Evolutionary conservation across 2,329 filamentous ascomycete genomes (phyloP).

Genomic region (Aspergillus sp.): DNA sequence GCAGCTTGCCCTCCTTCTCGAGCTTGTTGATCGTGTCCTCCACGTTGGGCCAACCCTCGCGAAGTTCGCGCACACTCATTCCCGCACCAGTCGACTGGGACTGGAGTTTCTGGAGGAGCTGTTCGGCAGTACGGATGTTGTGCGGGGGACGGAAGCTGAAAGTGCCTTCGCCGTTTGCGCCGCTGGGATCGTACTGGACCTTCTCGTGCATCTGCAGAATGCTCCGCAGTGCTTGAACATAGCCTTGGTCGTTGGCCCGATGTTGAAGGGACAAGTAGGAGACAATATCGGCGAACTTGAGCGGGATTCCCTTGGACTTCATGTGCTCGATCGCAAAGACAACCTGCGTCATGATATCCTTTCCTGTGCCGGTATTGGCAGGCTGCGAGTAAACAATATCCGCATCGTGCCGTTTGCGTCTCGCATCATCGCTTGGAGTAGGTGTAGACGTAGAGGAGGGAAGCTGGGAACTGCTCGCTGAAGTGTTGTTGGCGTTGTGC

Average conservation of each 20-base stretch:
- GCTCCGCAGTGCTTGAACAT: constrained; percentile 65
- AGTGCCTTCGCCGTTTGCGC: constrained; percentile 69
- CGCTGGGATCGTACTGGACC: constrained; percentile 58
- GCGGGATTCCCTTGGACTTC: constrained; percentile 67
- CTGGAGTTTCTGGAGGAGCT: constrained; percentile 80
- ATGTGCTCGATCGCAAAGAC: constrained; percentile 84
- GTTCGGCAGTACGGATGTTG: constrained; percentile 74
- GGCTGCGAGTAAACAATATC: constrained; percentile 72
- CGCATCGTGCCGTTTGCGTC: constrained; percentile 62
- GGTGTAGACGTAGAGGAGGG: constrained; percentile 39
- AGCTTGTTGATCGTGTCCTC: constrained; percentile 75
- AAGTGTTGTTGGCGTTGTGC: constrained; percentile 38
- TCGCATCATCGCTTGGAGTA: constrained; percentile 42
- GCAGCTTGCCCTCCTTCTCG: constrained; percentile 74
- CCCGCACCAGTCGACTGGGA: constrained; percentile 77
- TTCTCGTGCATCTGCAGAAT: constrained; percentile 69
- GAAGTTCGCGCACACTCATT: constrained; percentile 83
- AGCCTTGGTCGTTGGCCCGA: constrained; percentile 58
- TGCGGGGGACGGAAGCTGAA: constrained; percentile 85
- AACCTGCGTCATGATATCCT: constrained; percentile 83
- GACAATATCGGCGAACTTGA: constrained; percentile 75
- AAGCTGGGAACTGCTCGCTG: constrained; percentile 63
- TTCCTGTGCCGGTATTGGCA: constrained; percentile 71
- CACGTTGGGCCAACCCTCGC: constrained; percentile 92
- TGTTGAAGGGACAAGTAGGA: constrained; percentile 74